Conservation (phyloP, 805 yeast species). For the Nakazawaea wickerhamii region DNA sequence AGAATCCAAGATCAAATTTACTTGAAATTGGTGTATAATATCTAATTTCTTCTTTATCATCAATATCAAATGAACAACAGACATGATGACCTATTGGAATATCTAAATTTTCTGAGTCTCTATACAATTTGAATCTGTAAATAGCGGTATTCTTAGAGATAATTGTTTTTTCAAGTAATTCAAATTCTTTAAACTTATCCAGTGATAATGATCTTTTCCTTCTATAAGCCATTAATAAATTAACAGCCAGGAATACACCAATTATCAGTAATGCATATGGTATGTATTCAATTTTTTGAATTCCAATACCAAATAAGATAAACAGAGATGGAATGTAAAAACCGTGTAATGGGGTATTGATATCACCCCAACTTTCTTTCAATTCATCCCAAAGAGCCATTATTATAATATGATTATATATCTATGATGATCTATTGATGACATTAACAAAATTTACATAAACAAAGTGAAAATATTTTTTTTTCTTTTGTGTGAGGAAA, state of each 20-base stretch:
- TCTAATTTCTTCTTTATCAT: slow-evolving; percentile 51
- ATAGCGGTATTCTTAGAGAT: slow-evolving; percentile 68
- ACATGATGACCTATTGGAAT: slow-evolving; percentile 75
- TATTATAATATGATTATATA: not conserved
- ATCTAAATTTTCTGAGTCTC: slow-evolving; percentile 54
- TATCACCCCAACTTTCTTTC: slow-evolving; percentile 43
- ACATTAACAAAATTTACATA: too few relatives aligned
- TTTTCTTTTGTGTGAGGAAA: too few relatives aligned
- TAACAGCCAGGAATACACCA: slow-evolving; percentile 31
- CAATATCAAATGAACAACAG: slow-evolving; percentile 45
- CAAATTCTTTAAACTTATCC: slow-evolving; percentile 58
- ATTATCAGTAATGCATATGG: slow-evolving; percentile 39
- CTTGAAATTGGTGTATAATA: slow-evolving; percentile 77
- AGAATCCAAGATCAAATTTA: slow-evolving; percentile 63
- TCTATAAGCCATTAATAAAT: slow-evolving; percentile 30
- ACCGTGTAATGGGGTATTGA: slow-evolving; percentile 71
- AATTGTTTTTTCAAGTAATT: slow-evolving; percentile 68
- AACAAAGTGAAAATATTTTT: too few relatives aligned
- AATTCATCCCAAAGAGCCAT: slow-evolving; percentile 2
- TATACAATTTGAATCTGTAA: slow-evolving; percentile 61
- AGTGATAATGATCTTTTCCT: slow-evolving; percentile 41
- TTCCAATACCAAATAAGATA: slow-evolving; percentile 52
- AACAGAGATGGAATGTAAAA: slow-evolving; percentile 64
- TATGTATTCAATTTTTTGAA: slow-evolving; percentile 32
- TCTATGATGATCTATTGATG: not conserved